Evolutionary conservation across 192 early-diverging fungal genomes (phyloP), one percentile per base, ranked within the genome.

Genomic region (Linnemannia exigua): DNA sequence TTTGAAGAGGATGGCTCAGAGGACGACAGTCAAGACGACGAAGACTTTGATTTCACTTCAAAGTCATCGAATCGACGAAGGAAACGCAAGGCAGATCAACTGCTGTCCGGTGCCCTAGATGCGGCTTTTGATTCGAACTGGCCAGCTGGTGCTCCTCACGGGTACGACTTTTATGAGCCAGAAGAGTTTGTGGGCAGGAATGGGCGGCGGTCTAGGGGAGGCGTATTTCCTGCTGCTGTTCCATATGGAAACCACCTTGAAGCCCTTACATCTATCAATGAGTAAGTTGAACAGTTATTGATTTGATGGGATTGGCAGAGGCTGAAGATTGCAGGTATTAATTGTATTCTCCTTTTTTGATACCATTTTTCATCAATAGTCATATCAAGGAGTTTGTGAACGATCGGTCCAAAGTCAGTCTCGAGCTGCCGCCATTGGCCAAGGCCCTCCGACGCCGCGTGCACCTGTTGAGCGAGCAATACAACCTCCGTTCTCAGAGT

Each of bases 401-500:
- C 22, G 70, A 83, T 16, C 47, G 46, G 20, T 19, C 31, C 19
- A 16, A 19, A 7, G 19, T 20, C n/a, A 86, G 76, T 14, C 72
- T 87, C 12, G 87, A 89, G 54, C 82, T 90, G 58, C 78, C 80
- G 0, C 87, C 88, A 0, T 87, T 90, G 90, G 51, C 37, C 22
- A 88, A 72, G 46, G 68, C 79, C 5, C 74, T 80, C 48, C 74
- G 87, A 37, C 88, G 87, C 16, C 83, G 88, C 33, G 75, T 90
- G 3, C 88, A 90, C 52, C 38, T 89, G 38, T 52, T 90, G 25
- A 79, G 83, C 19, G 77, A 70, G 7, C 74, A 72, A 20, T 90
- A 90, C 35, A 83, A 88, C 33, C 73, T 90, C n/a, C 80, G 76
- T 61, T 89, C 88, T 19, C 78, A 82, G 37, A 90, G 89, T 79